Evolutionary conservation across 352 stramenopile genomes (phyloP), one percentile per base, ranked within the genome.

Genomic region (Phytophthora citrophthora): DNA sequence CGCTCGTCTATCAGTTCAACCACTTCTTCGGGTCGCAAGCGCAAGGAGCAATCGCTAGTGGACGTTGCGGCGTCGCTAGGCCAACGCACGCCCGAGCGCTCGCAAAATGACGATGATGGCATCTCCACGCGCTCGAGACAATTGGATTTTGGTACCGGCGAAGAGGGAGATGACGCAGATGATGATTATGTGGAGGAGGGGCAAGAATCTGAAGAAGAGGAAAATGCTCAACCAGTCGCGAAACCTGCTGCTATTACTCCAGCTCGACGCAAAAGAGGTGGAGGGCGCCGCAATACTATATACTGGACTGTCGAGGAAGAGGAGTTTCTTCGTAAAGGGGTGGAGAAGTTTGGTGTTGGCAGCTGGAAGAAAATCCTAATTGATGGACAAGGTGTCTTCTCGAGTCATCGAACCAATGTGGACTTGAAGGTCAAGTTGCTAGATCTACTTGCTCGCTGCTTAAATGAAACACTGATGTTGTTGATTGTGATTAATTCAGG

Each of bases 341-440:
- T 91, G n/a, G 55, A 53, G 32, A 72, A 62, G 41, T 59, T 70
- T 36, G 80, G 80, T 3, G 15, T 64, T 13, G 82, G 79, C 12
- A 73, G 74, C 7, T 91, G 82, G 82, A 71, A 65, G 39, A 36
- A 61, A 23, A 89, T 91, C 36, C 57, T 88, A 0, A n/a, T 61
- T 1, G 59, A 78, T 6, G 78, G 83, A 0, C 18, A 49, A 1
- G 46, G 32, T 5, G 61, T 90, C 2, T 91, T 91, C 59, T 64
- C 62, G 7, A 32, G 2, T 1, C 77, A 82, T 38, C 68, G 83
- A 27, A 91, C 77, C 0, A 89, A 90, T 31, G 69, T 86, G 11
- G 80, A 91, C 53, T 64, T 91, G 20, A 91, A 91, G 77, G 80
- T 89, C 29, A 47, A 40, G 27, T 32, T 32, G 27, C 27, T 32